Evolutionary conservation across 1,284 basidiomycete species (phyloP).

Genomic region (Ustilago curta): DNA sequence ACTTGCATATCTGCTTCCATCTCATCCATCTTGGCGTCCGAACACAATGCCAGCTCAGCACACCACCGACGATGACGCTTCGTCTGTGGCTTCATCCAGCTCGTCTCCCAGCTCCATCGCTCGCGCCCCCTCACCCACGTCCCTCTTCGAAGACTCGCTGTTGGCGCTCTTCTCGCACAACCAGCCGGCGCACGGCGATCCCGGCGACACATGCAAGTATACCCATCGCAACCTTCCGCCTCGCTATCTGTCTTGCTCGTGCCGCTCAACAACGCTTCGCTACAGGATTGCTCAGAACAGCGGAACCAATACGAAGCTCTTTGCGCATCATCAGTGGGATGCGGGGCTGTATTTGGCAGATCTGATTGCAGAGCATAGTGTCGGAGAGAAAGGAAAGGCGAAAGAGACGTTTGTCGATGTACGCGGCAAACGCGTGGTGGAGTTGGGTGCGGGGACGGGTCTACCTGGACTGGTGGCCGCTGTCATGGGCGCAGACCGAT

Average conservation of each 20-base stretch:
- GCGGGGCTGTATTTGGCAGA: conserved; percentile 60
- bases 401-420: conserved; percentile 44
- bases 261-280: conserved; percentile 17
- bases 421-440: conserved; percentile 40
- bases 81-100: conserved; percentile 14
- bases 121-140: conserved; percentile 34
- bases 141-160: conserved; percentile 61
- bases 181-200: conserved; percentile 61
- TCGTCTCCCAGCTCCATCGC: neutral
- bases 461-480: conserved; percentile 55
- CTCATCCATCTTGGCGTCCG: neutral
- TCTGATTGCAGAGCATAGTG: conserved; percentile 42
- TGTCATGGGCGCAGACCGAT: conserved; percentile 38
- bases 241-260: conserved; percentile 11
- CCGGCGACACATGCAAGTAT: conserved; percentile 51
- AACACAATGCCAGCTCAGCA: conserved; percentile 3
- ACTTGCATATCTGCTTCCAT: neutral
- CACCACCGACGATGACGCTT: conserved; percentile 4
- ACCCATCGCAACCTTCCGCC: conserved; percentile 44
- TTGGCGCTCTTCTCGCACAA: conserved; percentile 61
- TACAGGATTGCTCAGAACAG: conserved; percentile 55
- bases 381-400: neutral
- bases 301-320: conserved; percentile 58
- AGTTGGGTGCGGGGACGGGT: conserved; percentile 64
- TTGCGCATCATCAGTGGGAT: conserved; percentile 68